Conservation (phyloP, 768 basidiomycete species). For the Leccinellum albellum region DNA sequence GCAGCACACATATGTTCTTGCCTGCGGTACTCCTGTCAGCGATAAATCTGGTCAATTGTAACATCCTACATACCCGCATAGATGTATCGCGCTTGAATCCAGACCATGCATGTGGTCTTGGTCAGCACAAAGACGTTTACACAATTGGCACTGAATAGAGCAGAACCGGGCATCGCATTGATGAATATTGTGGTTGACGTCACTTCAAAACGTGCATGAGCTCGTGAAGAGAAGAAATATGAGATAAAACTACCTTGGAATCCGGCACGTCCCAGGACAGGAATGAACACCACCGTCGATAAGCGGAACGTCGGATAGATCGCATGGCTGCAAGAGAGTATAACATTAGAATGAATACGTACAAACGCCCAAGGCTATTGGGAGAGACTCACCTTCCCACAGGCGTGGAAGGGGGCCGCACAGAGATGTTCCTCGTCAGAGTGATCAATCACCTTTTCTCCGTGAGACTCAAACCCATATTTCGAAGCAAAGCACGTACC, state of each 20-base stretch:
- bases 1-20: conserved; percentile 49
- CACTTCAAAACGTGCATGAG: conserved; percentile 31
- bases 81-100: conserved; percentile 37
- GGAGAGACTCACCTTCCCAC: conserved; percentile 42
- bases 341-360: neutral
- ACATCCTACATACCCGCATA: conserved; percentile 48
- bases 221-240: neutral
- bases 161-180: conserved; percentile 50
- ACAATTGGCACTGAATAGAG: conserved; percentile 51
- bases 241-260: conserved; percentile 34
- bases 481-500: conserved; percentile 26
- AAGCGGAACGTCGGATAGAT: conserved; percentile 30
- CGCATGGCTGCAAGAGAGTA: conserved; percentile 37
- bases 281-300: conserved; percentile 32
- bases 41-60: neutral
- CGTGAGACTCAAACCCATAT: neutral
- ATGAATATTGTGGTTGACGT: conserved; percentile 44
- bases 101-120: conserved; percentile 53
- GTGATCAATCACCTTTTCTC: conserved; percentile 43
- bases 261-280: conserved; percentile 41
- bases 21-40: conserved; percentile 26
- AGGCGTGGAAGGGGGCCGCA: conserved; percentile 49
- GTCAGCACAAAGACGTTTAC: conserved; percentile 48
- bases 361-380: no score
- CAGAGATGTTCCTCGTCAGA: conserved; percentile 49